Base-by-base conservation (phyloP, 2,329 filamentous ascomycete genomes). In the Canariomyces notabilis region DNA sequence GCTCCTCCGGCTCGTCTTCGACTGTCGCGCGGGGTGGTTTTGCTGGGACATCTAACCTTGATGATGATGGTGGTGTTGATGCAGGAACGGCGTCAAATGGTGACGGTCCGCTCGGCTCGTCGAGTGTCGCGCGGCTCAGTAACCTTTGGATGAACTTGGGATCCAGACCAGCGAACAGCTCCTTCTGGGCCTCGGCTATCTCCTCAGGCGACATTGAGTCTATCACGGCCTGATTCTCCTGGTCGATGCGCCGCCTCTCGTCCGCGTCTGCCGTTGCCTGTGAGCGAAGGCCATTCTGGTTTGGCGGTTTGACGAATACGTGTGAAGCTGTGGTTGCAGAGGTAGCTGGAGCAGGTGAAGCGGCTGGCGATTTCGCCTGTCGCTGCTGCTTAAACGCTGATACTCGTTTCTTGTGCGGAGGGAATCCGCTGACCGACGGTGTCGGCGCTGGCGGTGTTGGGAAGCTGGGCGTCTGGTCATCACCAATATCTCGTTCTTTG, bases 301-400 rank as follows among this genome's bases (percentile, higher is more conserved):
- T 48, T 57, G 26, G 37, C 51, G 48, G 49, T 41, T 47, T 52
- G 26, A 12, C 8, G 12, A 15, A 12, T 6, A 23, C 3, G 9
- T 34, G 31, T 6, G 36, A 15, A 8, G 57, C 37, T 42, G 23
- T 2, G 11, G 33, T 31, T 9, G n/a, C n/a, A n/a, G 45, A 5
- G 42, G 20, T 12, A 12, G 9, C 26, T 4, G 9, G 53, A 14
- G 38, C 53, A 34, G 46, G 51, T 44, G 49, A 57, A 46, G 31
- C 59, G 53, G 26, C 54, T 47, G 50, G 53, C 42, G 50, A 52
- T 9, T 61, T 54, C 6, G 53, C 52, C 40, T 71, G 67, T 50
- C 78, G 74, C 60, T 82, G 79, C 59, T 87, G 82, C 63, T 89
- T 95, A 71, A 95, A 95, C 2, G 85, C 78, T 2, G 89, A 95